These are phyloP conservation scores for Hyaloscypha bicolor DNA, from an alignment of 495 filamentous ascomycete genomes.

Conservation along the genomic window DNA sequence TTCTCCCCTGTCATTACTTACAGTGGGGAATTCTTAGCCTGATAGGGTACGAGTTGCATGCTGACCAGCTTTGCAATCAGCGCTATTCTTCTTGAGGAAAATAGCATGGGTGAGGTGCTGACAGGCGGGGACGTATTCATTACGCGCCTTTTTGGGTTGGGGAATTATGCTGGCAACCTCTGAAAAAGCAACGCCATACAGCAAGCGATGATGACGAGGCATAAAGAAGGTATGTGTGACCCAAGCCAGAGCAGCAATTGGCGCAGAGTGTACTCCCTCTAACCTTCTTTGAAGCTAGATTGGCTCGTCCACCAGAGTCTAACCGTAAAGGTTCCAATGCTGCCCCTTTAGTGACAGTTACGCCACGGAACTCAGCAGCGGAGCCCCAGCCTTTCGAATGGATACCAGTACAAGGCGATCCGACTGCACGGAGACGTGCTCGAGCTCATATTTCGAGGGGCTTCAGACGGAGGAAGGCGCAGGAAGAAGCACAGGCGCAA, in stretches of 20 bases:
- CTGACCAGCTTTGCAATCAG: too few relatives aligned
- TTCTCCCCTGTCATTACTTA: too few relatives aligned
- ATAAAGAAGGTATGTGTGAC: neutral
- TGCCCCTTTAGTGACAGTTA: neutral
- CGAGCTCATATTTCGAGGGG: slow-evolving; percentile 23
- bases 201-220: neutral
- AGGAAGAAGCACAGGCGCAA: slow-evolving; percentile 6
- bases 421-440: slow-evolving; percentile 3
- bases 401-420: slow-evolving; percentile 18
- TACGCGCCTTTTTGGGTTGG: too few relatives aligned
- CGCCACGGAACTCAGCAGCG: neutral
- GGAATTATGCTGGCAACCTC: too few relatives aligned
- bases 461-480: slow-evolving; percentile 18
- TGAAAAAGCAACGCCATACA: neutral
- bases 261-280: neutral
- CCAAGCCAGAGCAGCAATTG: neutral
- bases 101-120: too few relatives aligned
- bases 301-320: too few relatives aligned
- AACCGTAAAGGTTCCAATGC: too few relatives aligned
- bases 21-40: too few relatives aligned
- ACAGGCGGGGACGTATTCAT: too few relatives aligned
- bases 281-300: too few relatives aligned
- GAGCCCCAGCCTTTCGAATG: slow-evolving; percentile 15
- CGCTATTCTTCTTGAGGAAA: too few relatives aligned
- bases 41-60: too few relatives aligned